These are phyloP conservation scores for Zygoascus sp. DNA, from an alignment of 1,139 yeast genomes.

Conservation along the genomic window DNA sequence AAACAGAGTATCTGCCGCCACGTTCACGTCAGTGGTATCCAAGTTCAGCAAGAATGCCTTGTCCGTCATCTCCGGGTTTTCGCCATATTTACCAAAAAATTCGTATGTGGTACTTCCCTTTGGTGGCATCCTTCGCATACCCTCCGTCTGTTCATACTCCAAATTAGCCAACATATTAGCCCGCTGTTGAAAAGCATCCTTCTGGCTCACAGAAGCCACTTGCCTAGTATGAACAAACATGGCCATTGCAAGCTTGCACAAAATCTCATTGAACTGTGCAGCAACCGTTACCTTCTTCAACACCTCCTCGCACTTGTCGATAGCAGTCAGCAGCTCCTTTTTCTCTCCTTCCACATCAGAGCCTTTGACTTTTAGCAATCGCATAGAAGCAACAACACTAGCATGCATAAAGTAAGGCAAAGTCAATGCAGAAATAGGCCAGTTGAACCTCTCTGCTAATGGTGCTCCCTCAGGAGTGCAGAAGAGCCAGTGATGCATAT, in stretches of 20 bases:
- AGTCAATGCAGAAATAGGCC: constrained; percentile 20
- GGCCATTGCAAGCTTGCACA: constrained; percentile 1
- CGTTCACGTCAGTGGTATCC: constrained; percentile 21
- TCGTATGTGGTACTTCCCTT: not conserved
- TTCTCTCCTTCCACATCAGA: constrained; percentile 25
- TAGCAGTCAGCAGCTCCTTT: constrained; percentile 8
- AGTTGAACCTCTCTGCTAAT: constrained; percentile 25
- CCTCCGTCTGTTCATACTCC: not conserved
- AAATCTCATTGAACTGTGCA: not conserved
- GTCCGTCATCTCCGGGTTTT: not conserved
- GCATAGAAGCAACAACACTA: constrained; percentile 22
- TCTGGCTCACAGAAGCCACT: not conserved
- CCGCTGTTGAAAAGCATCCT: not conserved
- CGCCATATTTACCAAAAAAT: not conserved
- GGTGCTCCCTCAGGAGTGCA: constrained; percentile 25
- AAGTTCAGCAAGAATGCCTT: constrained; percentile 20
- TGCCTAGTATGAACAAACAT: not conserved
- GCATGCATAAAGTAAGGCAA: constrained; percentile 26
- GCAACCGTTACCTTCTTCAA: not conserved
- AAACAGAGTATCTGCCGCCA: constrained; percentile 15
- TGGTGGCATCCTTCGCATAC: not conserved
- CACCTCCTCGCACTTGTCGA: constrained; percentile 4
- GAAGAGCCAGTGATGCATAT: constrained; percentile 32
- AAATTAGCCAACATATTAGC: not conserved
- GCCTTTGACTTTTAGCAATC: constrained; percentile 20